These are phyloP conservation scores for Mycena haematopus DNA, from an alignment of 768 basidiomycete species.

Conservation along the genomic window DNA sequence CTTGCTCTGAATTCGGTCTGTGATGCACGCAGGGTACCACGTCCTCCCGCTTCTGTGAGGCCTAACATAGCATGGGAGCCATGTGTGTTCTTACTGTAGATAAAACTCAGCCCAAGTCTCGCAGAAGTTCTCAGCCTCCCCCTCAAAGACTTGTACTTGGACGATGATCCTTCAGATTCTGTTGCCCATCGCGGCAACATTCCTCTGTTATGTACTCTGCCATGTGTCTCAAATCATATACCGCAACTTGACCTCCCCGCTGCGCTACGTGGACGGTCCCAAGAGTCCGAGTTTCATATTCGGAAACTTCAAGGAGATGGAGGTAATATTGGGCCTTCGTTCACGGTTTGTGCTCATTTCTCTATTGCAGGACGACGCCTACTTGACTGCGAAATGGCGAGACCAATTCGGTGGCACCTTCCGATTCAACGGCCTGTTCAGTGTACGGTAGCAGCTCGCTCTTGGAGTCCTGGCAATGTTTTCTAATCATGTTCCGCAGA, in stretches of 20 bases:
- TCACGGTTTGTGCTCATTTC: not conserved
- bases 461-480: too few relatives aligned
- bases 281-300: constrained; percentile 38
- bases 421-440: constrained; percentile 11
- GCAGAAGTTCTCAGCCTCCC: too few relatives aligned
- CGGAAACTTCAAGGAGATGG: constrained; percentile 40
- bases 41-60: too few relatives aligned
- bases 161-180: not conserved
- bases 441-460: not conserved
- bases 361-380: not conserved
- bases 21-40: too few relatives aligned
- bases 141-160: too few relatives aligned
- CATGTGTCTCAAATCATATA: constrained; percentile 10
- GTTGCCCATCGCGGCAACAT: not conserved
- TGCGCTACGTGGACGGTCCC: constrained; percentile 46
- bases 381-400: constrained; percentile 6
- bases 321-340: constrained; percentile 4
- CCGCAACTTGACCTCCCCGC: constrained; percentile 32
- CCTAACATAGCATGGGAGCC: too few relatives aligned
- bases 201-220: not conserved
- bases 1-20: too few relatives aligned
- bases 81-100: too few relatives aligned
- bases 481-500: constrained; percentile 28
- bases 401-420: constrained; percentile 6
- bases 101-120: too few relatives aligned